Base-by-base conservation (phyloP, 352 stramenopile species). In the Phytophthora colocasiae region DNA sequence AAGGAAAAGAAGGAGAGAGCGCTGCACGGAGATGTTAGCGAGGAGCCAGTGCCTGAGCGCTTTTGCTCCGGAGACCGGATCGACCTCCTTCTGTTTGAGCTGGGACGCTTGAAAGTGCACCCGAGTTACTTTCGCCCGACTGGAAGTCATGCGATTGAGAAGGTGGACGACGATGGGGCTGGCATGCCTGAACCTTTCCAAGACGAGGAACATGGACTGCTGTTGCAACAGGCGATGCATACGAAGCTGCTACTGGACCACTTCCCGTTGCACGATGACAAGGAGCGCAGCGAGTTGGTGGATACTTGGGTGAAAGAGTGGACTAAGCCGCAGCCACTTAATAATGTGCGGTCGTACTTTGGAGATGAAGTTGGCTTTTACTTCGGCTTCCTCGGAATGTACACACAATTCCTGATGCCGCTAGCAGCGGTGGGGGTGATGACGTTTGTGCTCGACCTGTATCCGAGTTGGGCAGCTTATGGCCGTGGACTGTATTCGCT, bases 331-430 rank as follows among this genome's bases (percentile, higher is more conserved):
- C 83, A 91, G 65, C 85, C 87, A 22, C 53, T 96, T 1, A 77
- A 90, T 22, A 50, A 41, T 36, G 69, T 96, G 27, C 81, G 78
- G 31, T 83, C 85, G 44, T 96, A 96, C 50, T 96, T 93, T 71
- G 87, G 87, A 32, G 81, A 94, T 38, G 87, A 96, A 62, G 86
- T 99, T 50, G 96, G 95, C 0, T 98, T 99, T 60, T 99, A 99
- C 80, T 99, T 99, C 79, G 92, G 95, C 8, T 99, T 98, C 73
- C 72, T 99, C 5, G 93, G 97, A 36, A 97, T 97, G 81, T 98
- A 98, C 73, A 97, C 96, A 19, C 86, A 90, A 51, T 98, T 97
- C 84, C 81, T 99, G 7, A 69, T 99, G 6, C 88, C 91, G 11
- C 89, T 98, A 11, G 91, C 93, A 27, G 64, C 92, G 8, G 62